Percentiles rank a stretch among this genome's conserved stretches.
Conservation (phyloP, 768 basidiomycete species). For the Trametes punicea region DNA sequence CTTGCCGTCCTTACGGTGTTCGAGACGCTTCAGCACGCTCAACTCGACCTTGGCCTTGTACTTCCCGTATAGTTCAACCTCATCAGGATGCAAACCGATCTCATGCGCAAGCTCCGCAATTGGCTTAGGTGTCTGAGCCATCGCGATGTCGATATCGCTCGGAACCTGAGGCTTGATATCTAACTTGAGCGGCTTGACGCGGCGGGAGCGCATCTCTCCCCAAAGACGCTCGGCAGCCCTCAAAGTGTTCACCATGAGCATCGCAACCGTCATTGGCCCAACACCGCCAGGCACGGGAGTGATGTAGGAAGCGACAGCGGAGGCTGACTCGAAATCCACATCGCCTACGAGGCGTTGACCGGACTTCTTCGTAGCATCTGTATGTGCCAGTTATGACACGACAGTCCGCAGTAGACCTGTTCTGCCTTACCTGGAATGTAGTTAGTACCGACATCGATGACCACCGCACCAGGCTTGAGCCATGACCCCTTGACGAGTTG, state of each 20-base stretch:
- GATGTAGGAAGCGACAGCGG: constrained; percentile 78
- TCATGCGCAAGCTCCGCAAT: constrained; percentile 80
- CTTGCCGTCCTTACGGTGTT: constrained; percentile 87
- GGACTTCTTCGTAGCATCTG: constrained; percentile 88
- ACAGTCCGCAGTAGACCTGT: neutral
- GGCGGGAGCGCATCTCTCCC: constrained; percentile 61
- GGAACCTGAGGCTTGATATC: constrained; percentile 84
- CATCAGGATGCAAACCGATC: constrained; percentile 80
- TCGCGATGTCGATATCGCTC: constrained; percentile 94
- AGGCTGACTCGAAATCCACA: constrained; percentile 82
- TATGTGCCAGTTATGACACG: neutral
- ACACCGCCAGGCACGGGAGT: constrained; percentile 99
- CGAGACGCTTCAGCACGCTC: constrained; percentile 77
- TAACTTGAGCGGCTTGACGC: constrained; percentile 76
- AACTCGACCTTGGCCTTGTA: constrained; percentile 98
- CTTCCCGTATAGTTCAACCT: constrained; percentile 91
- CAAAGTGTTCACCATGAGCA: constrained; percentile 95
- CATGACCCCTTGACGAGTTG: constrained; percentile 90
- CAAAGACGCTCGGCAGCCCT: constrained; percentile 80
- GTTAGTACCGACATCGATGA: constrained; percentile 98
- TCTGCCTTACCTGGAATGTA: constrained; percentile 74
- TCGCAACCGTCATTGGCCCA: constrained; percentile 99
- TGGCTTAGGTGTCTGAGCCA: constrained; percentile 91
- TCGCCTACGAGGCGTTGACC: constrained; percentile 96
- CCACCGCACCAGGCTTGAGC: constrained; percentile 92